phyloP scores from a whole-genome alignment of 192 early-diverging fungal genomes.

The Backusella australiensis region DNA sequence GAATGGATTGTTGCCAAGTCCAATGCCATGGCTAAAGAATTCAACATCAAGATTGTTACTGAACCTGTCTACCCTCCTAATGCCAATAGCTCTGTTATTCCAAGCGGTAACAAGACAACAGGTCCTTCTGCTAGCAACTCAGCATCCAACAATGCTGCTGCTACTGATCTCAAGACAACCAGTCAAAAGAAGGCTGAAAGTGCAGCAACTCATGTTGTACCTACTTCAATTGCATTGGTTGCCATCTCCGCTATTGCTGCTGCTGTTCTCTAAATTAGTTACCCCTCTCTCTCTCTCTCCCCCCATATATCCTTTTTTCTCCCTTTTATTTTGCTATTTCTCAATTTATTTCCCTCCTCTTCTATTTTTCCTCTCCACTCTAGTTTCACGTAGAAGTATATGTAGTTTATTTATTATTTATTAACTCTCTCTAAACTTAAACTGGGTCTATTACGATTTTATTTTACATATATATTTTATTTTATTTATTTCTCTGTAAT shows the following conservation, averaged over 20 bases:
- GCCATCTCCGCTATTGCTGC: neutral
- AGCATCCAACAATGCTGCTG: neutral
- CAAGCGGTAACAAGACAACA: neutral
- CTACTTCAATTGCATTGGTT: constrained; percentile 16
- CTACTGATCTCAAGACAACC: neutral
- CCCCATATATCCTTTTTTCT: neutral
- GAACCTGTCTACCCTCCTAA: constrained; percentile 1
- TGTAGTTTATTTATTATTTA: constrained; percentile 9
- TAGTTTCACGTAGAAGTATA: constrained; percentile 5
- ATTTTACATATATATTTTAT: neutral
- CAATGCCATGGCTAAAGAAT: constrained; percentile 16
- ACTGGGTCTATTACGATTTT: neutral
- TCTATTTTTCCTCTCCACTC: neutral
- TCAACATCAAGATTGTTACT: constrained; percentile 17
- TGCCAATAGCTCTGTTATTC: neutral
- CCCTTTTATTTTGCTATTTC: neutral
- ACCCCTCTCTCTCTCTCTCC: neutral
- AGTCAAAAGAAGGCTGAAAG: neutral
- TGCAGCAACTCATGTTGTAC: neutral
- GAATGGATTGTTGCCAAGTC: constrained; percentile 43
- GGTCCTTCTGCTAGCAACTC: neutral
- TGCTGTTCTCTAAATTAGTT: constrained; percentile 7
- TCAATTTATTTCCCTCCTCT: neutral
- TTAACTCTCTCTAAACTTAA: constrained; percentile 2
- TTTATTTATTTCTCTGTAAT: neutral